Evolutionary conservation across 306 rosid species (phyloP).

Genomic region (Pyrus communis): DNA sequence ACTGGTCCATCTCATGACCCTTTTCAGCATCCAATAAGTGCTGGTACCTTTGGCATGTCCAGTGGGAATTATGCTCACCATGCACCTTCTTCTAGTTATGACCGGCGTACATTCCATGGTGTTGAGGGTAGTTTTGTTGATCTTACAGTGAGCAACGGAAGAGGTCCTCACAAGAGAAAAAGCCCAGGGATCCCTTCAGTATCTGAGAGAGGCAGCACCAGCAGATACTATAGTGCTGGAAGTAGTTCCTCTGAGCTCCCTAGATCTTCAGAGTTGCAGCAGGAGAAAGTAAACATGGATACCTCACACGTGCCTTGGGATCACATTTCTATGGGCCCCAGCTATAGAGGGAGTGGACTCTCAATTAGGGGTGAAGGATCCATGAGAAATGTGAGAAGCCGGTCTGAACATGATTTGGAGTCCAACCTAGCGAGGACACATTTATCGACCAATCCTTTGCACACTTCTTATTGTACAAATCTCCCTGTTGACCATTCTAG

Average conservation of each 20-base stretch:
- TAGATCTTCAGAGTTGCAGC: slow-evolving; percentile 49
- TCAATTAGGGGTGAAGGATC: slow-evolving; percentile 66
- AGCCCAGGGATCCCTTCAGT: slow-evolving; percentile 71
- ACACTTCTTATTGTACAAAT: slow-evolving; percentile 35
- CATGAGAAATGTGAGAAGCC: slow-evolving; percentile 76
- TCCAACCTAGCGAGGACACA: slow-evolving; percentile 56
- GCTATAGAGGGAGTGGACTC: slow-evolving; percentile 56
- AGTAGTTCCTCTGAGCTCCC: slow-evolving; percentile 61
- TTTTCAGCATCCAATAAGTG: slow-evolving; percentile 45
- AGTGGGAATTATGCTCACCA: slow-evolving; percentile 47
- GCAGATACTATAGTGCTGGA: slow-evolving; percentile 54
- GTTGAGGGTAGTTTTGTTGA: slow-evolving; percentile 59
- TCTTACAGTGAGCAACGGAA: slow-evolving; percentile 63
- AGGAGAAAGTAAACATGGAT: slow-evolving; percentile 55
- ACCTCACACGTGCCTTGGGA: slow-evolving; percentile 74
- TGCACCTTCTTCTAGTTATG: slow-evolving; percentile 57
- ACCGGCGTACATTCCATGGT: slow-evolving; percentile 50
- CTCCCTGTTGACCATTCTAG: slow-evolving; percentile 43
- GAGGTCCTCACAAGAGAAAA: slow-evolving; percentile 75
- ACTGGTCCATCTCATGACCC: slow-evolving; percentile 57
- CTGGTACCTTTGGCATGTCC: slow-evolving; percentile 42
- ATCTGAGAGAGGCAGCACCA: slow-evolving; percentile 68
- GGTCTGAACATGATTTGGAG: slow-evolving; percentile 66
- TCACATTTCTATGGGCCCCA: slow-evolving; percentile 42
- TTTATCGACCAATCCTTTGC: slow-evolving; percentile 40